Evolutionary conservation across 129 eudicot genomes (phyloP).

Genomic region (Dittrichia graveolens): DNA sequence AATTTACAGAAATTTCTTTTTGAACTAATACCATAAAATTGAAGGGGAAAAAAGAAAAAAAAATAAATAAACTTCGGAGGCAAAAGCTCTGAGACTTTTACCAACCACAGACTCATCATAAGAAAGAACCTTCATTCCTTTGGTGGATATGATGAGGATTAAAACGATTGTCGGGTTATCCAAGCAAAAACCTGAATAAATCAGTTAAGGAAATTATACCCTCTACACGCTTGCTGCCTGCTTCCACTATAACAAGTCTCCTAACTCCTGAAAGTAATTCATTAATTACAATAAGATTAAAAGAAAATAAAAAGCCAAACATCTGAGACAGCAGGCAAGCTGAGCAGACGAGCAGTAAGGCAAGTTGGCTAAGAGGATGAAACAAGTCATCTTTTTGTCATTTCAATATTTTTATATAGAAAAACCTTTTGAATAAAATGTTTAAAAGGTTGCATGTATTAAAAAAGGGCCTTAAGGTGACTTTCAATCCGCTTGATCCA

Average conservation of each 20-base stretch:
- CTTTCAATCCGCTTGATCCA: neutral
- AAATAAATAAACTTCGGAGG: constrained; percentile 17
- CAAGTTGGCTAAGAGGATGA: constrained; percentile 9
- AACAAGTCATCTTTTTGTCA: neutral
- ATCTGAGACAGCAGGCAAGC: neutral
- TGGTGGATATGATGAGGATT: constrained; percentile 19
- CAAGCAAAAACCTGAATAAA: constrained; percentile 73
- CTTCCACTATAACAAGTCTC: constrained; percentile 82
- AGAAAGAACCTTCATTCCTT: constrained; percentile 21
- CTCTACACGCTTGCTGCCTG: constrained; percentile 91
- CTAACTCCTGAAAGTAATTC: constrained; percentile 58
- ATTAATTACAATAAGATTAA: neutral
- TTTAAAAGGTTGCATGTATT: neutral
- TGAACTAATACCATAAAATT: constrained; percentile 28
- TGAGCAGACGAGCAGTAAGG: neutral
- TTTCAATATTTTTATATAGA: neutral
- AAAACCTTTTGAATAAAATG: neutral
- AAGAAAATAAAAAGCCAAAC: neutral
- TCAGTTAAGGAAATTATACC: constrained; percentile 74
- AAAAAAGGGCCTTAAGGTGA: neutral
- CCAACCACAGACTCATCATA: constrained; percentile 28
- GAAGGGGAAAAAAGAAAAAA: neutral
- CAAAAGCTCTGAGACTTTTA: constrained; percentile 22
- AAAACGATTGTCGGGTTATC: constrained; percentile 36
- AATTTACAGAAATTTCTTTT: constrained; percentile 38